A percentile compares a stretch with the other conserved stretches of the same genome.
phyloP scores from a whole-genome alignment of 345 rosid species.

The Orychophragmus violaceus region DNA sequence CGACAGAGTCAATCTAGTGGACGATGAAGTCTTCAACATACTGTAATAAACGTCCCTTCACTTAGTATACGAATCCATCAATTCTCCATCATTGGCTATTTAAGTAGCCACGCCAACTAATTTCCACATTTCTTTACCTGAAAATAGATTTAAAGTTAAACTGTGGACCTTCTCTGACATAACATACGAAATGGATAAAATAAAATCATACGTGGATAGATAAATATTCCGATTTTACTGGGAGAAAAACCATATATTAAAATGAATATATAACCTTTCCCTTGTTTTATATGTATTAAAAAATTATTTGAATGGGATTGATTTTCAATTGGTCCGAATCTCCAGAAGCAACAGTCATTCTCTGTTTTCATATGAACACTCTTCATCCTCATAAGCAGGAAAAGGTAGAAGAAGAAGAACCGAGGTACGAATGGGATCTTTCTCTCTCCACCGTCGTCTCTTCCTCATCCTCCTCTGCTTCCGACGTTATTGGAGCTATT shows the following conservation, averaged over 20 bases:
- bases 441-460: conserved; percentile 58
- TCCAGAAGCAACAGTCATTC: conserved; percentile 18
- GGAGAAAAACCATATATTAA: background rate
- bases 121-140: background rate
- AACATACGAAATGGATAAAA: conserved; percentile 12
- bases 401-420: conserved; percentile 8
- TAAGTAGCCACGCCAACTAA: conserved; percentile 24
- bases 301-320: conserved; percentile 12
- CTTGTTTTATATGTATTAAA: background rate
- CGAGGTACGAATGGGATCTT: conserved; percentile 65
- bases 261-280: no score
- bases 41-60: conserved; percentile 1
- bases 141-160: conserved; percentile 9
- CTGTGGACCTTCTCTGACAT: conserved; percentile 2
- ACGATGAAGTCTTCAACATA: background rate
- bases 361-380: conserved; percentile 32
- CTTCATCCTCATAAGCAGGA: conserved; percentile 19
- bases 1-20: no score
- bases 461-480: conserved; percentile 26
- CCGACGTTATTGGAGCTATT: conserved; percentile 72
- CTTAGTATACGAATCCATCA: background rate
- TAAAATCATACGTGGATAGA: conserved; percentile 6
- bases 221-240: background rate
- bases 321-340: conserved; percentile 29
- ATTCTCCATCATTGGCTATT: conserved; percentile 25